Percentiles rank a stretch among this genome's conserved stretches.
phyloP scores from a whole-genome alignment of 306 rosid genomes.

The Clitoria ternatea region DNA sequence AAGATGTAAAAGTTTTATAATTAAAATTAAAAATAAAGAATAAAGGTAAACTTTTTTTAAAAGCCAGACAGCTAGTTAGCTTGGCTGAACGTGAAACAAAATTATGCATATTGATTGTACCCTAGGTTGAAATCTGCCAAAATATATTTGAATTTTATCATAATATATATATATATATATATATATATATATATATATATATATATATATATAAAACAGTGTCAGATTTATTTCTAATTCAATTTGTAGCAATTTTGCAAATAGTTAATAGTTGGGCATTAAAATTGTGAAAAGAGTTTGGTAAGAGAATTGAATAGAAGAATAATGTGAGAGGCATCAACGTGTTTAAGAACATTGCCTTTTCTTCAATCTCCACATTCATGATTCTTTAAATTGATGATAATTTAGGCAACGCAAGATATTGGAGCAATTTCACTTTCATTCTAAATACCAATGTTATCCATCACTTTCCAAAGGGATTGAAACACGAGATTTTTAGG shows the following conservation, averaged over 20 bases:
- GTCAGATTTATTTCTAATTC: too few relatives aligned
- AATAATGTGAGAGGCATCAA: not conserved
- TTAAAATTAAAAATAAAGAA: too few relatives aligned
- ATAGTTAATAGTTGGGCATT: not conserved
- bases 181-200: too few relatives aligned
- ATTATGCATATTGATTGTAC: not conserved
- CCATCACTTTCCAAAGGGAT: not conserved
- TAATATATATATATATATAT: too few relatives aligned
- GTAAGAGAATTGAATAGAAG: slow-evolving; percentile 5
- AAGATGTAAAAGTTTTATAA: too few relatives aligned
- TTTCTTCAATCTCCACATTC: not conserved
- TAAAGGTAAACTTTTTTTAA: too few relatives aligned
- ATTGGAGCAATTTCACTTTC: slow-evolving; percentile 27
- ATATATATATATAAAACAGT: too few relatives aligned
- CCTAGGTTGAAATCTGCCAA: not conserved
- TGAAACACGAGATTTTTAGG: not conserved
- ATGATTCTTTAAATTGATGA: not conserved
- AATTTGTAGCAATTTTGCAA: not conserved
- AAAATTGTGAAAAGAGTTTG: not conserved
- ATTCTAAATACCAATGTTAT: not conserved
- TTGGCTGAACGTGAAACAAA: not conserved
- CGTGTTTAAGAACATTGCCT: slow-evolving; percentile 1
- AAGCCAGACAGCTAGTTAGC: too few relatives aligned
- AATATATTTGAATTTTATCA: not conserved
- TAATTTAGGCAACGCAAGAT: not conserved